Conservation (phyloP, 2,329 filamentous ascomycete species). For the Fusarium nanum region DNA sequence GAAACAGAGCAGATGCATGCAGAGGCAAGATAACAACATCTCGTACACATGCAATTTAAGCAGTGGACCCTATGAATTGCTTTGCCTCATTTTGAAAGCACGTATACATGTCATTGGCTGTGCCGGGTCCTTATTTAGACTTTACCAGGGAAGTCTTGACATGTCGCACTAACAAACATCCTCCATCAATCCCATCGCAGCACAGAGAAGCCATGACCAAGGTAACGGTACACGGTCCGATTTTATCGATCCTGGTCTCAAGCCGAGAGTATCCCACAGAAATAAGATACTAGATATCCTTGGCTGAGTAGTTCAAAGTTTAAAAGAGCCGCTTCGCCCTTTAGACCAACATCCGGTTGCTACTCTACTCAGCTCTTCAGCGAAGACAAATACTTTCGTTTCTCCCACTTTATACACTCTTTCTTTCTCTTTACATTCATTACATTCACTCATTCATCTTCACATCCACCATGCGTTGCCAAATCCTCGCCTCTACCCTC, state of each 20-base stretch:
- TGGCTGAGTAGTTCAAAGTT: conserved; percentile 15
- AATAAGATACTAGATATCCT: background rate
- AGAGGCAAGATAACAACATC: background rate
- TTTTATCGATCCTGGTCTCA: background rate
- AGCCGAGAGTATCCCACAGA: background rate
- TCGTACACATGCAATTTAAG: conserved; percentile 39
- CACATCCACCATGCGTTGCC: conserved; percentile 36
- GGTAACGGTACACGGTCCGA: background rate
- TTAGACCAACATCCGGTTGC: background rate
- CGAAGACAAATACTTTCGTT: conserved; percentile 1
- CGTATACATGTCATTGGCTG: conserved; percentile 9
- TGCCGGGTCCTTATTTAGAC: background rate
- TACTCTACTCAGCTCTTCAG: conserved; percentile 8
- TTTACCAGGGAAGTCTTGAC: conserved; percentile 6
- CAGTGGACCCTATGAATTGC: conserved; percentile 30
- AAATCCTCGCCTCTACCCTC: conserved; percentile 44
- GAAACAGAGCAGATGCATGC: conserved; percentile 40
- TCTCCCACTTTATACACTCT: conserved; percentile 15
- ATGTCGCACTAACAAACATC: conserved; percentile 4
- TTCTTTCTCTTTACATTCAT: background rate
- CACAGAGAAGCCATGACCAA: background rate
- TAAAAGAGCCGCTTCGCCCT: conserved; percentile 36
- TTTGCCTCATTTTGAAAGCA: conserved; percentile 25
- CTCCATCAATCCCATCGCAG: conserved; percentile 10
- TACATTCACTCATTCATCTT: background rate